Base-by-base conservation (phyloP, 2,329 filamentous ascomycete genomes). In the Ploettnerulaceae sp. region DNA sequence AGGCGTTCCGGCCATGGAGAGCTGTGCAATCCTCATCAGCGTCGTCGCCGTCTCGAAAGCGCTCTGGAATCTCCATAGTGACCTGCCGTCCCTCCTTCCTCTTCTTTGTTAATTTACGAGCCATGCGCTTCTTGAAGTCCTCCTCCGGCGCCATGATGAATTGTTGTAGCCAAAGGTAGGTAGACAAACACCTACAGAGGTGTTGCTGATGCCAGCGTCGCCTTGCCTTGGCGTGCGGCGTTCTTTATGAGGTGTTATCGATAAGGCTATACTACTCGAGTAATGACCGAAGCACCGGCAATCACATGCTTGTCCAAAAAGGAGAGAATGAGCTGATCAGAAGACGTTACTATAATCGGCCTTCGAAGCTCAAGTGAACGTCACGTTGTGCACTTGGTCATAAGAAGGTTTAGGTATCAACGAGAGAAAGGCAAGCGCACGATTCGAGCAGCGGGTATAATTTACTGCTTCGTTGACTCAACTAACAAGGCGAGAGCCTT, bases 21-120 rank as follows among this genome's bases (percentile, higher is more conserved):
- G 76, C 76, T 11, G 76, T 77, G 50, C 77, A 76, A 61, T 82
- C 80, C 29, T 80, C 73, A 14, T 82, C 70, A 4, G 71, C 74
- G 64, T 82, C 79, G 51, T 76, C 74, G 22, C 75, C 76, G 58
- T 77, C 72, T 57, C 69, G 73, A 52, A 82, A 71, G 45, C 73
- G 73, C 45, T 80, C 76, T 21, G 79, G 79, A 14, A 81, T 69
- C 47, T 75, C 68, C 48, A 75, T 74, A 26, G 69, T 67, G 28
- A 67, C 60, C 46, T 67, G 67, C 52, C 65, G 66, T 15, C 64
- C 63, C 34, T 71, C 67, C 40, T 66, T 67, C 42, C 57, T 64
- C 54, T 62, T 68, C 61, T 68, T 71, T 51, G 61, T 68, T 57
- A 72, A 59, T 59, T 67, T 68, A 41, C 66, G 67, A 24, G 64